Base-by-base conservation (phyloP, 2,329 filamentous ascomycete genomes). In the Ciborinia camelliae region DNA sequence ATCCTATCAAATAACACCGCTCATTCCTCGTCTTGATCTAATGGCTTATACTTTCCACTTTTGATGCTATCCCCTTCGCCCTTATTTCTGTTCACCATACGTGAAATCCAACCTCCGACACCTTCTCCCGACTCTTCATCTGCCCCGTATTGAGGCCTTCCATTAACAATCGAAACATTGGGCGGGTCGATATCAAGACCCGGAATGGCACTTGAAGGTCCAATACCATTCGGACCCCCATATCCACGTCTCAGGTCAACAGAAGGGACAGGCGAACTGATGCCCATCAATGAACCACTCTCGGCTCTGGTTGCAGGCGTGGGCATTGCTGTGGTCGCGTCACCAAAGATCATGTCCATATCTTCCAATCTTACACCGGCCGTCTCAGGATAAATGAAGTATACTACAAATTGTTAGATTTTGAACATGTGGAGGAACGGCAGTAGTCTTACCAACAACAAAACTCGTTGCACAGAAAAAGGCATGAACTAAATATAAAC, bases 391-490 rank as follows among this genome's bases (percentile, higher is more conserved):
- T 98, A 99, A 71, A 97, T 86, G 78, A 98, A 98, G 79, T 94
- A 99, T 9, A 99, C 95, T 97, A 43, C 66, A 61, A 43, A 32
- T n/a, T 50, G 52, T 62, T 62, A 66, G 51, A 50, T 28, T 43
- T 32, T 51, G n/a, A n/a, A 8, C 10, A 28, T n/a, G 20, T 47
- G 9, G 20, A 48, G 39, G 32, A 18, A 4, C 4, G 52, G 48
- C 6, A 54, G 41, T 18, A 53, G 10, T 84, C 90, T 85, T 83
- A 97, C 94, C 95, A 79, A 98, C 88, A 65, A 99, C 90, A 75
- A 99, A 97, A 84, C 92, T 97, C 69, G 89, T 87, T 62, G 91
- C 92, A 76, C 95, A 99, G 80, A 97, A 98, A 77, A 98, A 97
- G 1, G 95, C 95, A 77, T 99, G 95, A 20, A 99, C 82, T 55